These are phyloP conservation scores for Cyathus striatus DNA, from an alignment of 768 basidiomycete species.

Conservation along the genomic window DNA sequence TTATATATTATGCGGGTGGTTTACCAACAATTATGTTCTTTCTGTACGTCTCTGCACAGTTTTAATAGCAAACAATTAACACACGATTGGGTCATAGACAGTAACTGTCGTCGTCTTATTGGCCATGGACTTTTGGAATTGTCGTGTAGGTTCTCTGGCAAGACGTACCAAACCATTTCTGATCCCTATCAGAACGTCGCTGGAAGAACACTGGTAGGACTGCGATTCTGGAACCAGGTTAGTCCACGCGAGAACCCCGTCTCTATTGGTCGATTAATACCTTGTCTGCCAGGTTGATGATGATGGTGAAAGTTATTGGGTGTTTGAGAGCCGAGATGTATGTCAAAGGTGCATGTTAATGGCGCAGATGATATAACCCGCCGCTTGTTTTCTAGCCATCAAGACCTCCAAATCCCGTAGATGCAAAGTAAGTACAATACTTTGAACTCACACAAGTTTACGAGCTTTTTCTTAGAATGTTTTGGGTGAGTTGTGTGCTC, in stretches of 20 bases:
- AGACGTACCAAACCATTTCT: not conserved
- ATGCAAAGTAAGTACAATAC: constrained; percentile 61
- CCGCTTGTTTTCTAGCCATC: constrained; percentile 84
- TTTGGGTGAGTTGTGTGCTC: constrained; percentile 59
- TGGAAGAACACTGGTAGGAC: constrained; percentile 87
- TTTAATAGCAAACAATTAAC: not conserved
- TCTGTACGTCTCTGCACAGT: constrained; percentile 52
- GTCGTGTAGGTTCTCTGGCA: constrained; percentile 51
- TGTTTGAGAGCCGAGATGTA: constrained; percentile 96
- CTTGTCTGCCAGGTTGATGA: constrained; percentile 72
- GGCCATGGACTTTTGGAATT: constrained; percentile 99
- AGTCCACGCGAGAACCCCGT: too few species aligned
- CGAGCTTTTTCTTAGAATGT: constrained; percentile 58
- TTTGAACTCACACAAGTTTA: constrained; percentile 1
- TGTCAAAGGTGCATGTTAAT: constrained; percentile 6
- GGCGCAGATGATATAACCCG: too few species aligned
- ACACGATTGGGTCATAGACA: constrained; percentile 39
- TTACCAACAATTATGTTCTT: constrained; percentile 88
- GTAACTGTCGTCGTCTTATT: constrained; percentile 90
- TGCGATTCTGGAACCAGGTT: constrained; percentile 97
- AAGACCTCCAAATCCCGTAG: constrained; percentile 81
- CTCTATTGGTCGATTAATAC: too few species aligned
- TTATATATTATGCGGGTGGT: constrained; percentile 90
- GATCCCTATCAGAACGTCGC: constrained; percentile 70
- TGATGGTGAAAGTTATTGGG: constrained; percentile 95